These are phyloP conservation scores for Spiraea crenata DNA, from an alignment of 331 rosid genomes.

Conservation along the genomic window DNA sequence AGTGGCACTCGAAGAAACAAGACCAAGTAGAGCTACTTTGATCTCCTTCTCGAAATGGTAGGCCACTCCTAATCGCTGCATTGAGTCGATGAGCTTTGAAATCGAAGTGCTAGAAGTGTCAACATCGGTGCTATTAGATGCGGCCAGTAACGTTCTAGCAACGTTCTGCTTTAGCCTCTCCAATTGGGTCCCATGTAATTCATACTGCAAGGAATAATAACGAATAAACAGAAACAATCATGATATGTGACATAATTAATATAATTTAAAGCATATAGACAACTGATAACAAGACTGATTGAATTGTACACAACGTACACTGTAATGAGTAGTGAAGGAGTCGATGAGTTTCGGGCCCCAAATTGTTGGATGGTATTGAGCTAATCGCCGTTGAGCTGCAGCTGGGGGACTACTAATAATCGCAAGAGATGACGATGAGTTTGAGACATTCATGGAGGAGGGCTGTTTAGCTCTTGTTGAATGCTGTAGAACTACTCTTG, in stretches of 20 bases:
- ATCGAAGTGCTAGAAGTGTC: neutral
- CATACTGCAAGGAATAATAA: slow-evolving; percentile 21
- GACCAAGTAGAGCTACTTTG: slow-evolving; percentile 3
- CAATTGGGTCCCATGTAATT: slow-evolving; percentile 17
- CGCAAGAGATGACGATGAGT: neutral
- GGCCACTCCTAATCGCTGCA: slow-evolving; percentile 31
- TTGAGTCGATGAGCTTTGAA: slow-evolving; percentile 13
- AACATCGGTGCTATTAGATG: neutral
- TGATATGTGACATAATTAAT: neutral
- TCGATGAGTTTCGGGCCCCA: slow-evolving; percentile 30
- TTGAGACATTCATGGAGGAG: neutral
- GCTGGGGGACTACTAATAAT: neutral
- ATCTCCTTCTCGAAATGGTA: slow-evolving; percentile 37
- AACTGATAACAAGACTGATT: neutral
- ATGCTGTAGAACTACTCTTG: neutral
- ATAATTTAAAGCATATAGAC: neutral
- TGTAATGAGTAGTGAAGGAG: slow-evolving; percentile 24
- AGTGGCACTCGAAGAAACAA: neutral
- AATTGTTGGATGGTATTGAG: slow-evolving; percentile 35
- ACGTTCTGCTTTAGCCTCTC: slow-evolving; percentile 20
- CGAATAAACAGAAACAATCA: too few relatives aligned
- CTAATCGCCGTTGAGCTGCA: slow-evolving; percentile 19
- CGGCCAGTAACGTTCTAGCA: neutral
- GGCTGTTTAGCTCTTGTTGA: neutral
- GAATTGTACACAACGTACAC: slow-evolving; percentile 2